A percentile compares a stretch with the other conserved stretches of the same genome.
These are phyloP conservation scores for Davidsoniella eucalypti DNA, from an alignment of 2,329 filamentous ascomycete genomes.

Conservation along the genomic window DNA sequence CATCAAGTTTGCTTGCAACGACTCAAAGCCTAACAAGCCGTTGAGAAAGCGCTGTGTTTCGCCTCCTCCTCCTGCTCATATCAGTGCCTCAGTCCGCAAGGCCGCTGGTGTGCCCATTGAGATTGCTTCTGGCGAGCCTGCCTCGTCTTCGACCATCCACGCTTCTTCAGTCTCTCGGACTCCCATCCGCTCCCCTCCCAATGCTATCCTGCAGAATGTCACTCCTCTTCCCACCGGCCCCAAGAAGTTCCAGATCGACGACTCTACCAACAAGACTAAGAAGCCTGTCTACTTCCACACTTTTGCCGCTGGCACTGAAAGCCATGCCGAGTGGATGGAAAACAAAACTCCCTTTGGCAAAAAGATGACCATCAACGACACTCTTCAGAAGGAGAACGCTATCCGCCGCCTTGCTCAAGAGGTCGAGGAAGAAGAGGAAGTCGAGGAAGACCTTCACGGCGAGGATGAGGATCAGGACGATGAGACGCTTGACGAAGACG, in stretches of 20 bases:
- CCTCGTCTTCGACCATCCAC: slow-evolving; percentile 9
- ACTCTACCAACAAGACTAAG: slow-evolving; percentile 14
- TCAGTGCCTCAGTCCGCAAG: slow-evolving; percentile 2
- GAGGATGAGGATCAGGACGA: slow-evolving; percentile 32
- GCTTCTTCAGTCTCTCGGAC: slow-evolving; percentile 2
- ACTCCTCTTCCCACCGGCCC: slow-evolving; percentile 7
- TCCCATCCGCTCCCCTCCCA: slow-evolving; percentile 7
- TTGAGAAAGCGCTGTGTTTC: slow-evolving; percentile 9
- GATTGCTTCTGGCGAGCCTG: slow-evolving; percentile 3
- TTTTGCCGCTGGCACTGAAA: slow-evolving; percentile 70
- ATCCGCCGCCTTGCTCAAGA: slow-evolving; percentile 78
- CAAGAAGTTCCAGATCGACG: slow-evolving; percentile 12
- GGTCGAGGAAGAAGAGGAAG: slow-evolving; percentile 72
- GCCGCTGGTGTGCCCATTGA: slow-evolving; percentile 1
- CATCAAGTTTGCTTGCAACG: slow-evolving; percentile 58
- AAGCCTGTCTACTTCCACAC: slow-evolving; percentile 63
- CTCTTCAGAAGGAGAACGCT: slow-evolving; percentile 72
- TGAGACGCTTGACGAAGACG: slow-evolving; percentile 32
- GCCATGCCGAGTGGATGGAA: slow-evolving; percentile 79
- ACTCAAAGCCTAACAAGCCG: not conserved
- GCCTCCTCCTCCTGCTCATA: not conserved
- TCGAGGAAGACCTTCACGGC: slow-evolving; percentile 47
- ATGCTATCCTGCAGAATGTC: slow-evolving; percentile 1
- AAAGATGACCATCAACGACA: slow-evolving; percentile 78
- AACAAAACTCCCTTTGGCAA: slow-evolving; percentile 45